Base-by-base conservation (phyloP, 192 early-diverging fungal species). In the Umbelopsis ramanniana region DNA sequence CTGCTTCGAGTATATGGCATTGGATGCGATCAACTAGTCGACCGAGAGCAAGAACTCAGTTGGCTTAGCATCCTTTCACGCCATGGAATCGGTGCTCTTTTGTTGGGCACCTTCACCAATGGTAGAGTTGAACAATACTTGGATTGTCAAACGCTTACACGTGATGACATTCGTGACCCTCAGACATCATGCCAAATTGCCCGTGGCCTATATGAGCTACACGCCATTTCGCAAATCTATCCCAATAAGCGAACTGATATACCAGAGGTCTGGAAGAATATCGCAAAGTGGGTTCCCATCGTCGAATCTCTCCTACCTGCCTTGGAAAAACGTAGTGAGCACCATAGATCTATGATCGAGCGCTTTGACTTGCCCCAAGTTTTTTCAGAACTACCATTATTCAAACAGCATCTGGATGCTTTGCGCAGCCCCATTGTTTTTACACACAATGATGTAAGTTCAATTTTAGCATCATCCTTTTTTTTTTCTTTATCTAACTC, bases 121-220 rank as follows among this genome's bases (percentile, higher is more conserved):
- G 95, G 95, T 37, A 83, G 95, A 9, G 82, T 97, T 71, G 95
- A 97, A 71, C 86, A 97, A 75, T 95, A 87, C 55, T 81, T 97
- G 1, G 89, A 92, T 47, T 91, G 90, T 24, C 83, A 78, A 0
- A 95, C 93, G 0, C 81, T 97, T 55, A 89, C 81, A 0, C 85
- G 84, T 66, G 76, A 84, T 3, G 93, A 95, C 46, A 86, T 97
- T 38, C 78, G 93, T 19, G 72, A 90, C 29, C 83, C 85, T 0
- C 71, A 76, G 11, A 90, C 84, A 40, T 93, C 91, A 40, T 75
- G 82, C 46, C 85, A 90, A 40, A 92, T 97, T 81, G 94, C 94
- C 8, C 76, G 81, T 11, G 84, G 89, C 0, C 77, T 97, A 76
- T 88, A 81, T 70, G 85, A 89, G 52, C 74, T 94, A n/a, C 93